These are phyloP conservation scores for Alternaria dauci DNA, from an alignment of 2,329 filamentous ascomycete genomes.

Conservation along the genomic window DNA sequence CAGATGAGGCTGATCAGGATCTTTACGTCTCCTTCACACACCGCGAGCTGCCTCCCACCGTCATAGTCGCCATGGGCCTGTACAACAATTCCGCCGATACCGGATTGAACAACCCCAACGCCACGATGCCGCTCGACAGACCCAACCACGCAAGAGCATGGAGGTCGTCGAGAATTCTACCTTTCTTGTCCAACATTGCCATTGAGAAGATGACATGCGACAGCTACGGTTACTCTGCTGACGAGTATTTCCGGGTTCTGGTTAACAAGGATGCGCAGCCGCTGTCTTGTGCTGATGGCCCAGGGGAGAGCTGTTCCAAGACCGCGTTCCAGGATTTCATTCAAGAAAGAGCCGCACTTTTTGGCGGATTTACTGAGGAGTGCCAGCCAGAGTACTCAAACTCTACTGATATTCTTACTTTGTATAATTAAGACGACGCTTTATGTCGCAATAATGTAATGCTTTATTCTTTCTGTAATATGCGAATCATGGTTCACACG, in stretches of 20 bases:
- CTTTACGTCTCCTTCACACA: conserved; percentile 75
- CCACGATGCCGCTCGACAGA: conserved; percentile 69
- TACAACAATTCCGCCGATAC: conserved; percentile 72
- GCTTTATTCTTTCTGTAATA: background rate
- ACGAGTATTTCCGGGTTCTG: conserved; percentile 62
- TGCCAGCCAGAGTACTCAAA: conserved; percentile 56
- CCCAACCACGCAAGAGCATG: conserved; percentile 71
- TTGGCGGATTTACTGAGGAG: conserved; percentile 54
- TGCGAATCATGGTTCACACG: background rate
- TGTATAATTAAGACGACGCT: conserved; percentile 16
- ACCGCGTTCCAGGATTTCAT: conserved; percentile 56
- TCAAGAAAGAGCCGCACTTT: conserved; percentile 52
- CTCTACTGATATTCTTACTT: conserved; percentile 52
- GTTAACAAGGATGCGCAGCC: conserved; percentile 62
- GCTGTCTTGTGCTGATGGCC: conserved; percentile 60
- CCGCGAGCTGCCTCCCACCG: conserved; percentile 72
- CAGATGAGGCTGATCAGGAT: conserved; percentile 61
- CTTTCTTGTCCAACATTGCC: conserved; percentile 72
- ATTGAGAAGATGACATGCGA: conserved; percentile 71
- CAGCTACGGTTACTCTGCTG: conserved; percentile 62
- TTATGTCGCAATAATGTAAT: background rate
- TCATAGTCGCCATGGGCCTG: conserved; percentile 71
- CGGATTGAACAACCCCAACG: conserved; percentile 63
- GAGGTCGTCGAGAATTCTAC: conserved; percentile 69
- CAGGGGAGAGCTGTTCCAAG: conserved; percentile 60